Evolutionary conservation across 2,329 filamentous ascomycete genomes (phyloP), one percentile per base, ranked within the genome.

Genomic region (Beauveria brongniartii): DNA sequence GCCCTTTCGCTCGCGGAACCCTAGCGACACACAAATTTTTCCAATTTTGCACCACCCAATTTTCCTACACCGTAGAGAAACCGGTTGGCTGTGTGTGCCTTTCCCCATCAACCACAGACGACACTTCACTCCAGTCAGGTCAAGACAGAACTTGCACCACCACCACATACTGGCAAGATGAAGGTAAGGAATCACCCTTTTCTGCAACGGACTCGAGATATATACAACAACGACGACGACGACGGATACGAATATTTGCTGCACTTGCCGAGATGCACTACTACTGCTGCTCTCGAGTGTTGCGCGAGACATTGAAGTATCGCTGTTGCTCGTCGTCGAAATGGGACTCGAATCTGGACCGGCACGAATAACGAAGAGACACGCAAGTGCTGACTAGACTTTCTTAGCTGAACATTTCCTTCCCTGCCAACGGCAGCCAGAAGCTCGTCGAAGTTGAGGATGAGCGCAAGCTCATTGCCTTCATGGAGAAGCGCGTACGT

Each of bases 361-460:
- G 9, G 18, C 18, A 7, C 16, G n/a, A 41, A 37, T 7, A n/a
- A 28, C 41, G 41, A n/a, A 46, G 34, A 24, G 51, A 28, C 55
- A 61, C 8, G 40, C n/a, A 59, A 59, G 65, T 63, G 69, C 76
- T 79, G 65, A 78, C 70, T 40, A 41, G 56, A 50, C 44, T 52
- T 48, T 22, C 22, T 30, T 67, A 83, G 82, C 79, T 86, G 79
- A 85, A 85, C 82, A 83, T 86, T 74, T 83, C 80, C 73, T 96
- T 92, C 88, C 94, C 94, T 82, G 91, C 93, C 88, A 97, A 97
- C 83, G 94, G 94, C 88, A 94, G 92, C 77, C 94, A 99, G 82
- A 99, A 99, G 87, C 86, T 99, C 78, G 88, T 99, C 83, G 95
- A 99, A 73, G 83, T 99, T 74, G 94, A 99, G 77, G 95, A 99